phyloP scores from a whole-genome alignment of 768 basidiomycete species.

The Trametes villosa region DNA sequence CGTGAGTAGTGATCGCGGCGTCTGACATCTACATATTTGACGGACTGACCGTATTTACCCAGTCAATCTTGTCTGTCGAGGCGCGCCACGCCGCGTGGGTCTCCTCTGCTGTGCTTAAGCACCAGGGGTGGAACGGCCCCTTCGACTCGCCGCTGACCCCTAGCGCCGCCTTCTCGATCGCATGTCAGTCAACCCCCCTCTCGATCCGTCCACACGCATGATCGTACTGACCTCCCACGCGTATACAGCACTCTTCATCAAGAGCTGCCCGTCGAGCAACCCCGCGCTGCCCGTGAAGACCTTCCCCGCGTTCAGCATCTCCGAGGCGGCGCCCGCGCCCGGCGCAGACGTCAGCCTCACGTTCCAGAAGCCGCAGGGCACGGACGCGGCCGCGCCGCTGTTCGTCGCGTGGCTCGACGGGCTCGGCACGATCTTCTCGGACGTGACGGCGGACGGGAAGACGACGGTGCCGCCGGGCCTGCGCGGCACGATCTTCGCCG shows the following conservation, averaged over 20 bases:
- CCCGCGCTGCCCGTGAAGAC: conserved; percentile 50
- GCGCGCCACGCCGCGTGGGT: conserved; percentile 57
- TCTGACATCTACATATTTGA: neutral
- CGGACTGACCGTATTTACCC: neutral
- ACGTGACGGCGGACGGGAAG: conserved; percentile 27
- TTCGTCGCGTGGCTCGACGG: conserved; percentile 57
- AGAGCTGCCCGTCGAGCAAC: conserved; percentile 52
- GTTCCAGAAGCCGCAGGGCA: conserved; percentile 1
- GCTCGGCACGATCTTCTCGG: conserved; percentile 45
- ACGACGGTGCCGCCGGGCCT: conserved; percentile 48
- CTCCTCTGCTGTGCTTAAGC: conserved; percentile 42
- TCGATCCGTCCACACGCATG: conserved; percentile 36
- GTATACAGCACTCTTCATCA: conserved; percentile 47
- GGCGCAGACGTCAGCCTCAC: conserved; percentile 35
- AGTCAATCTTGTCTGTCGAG: conserved; percentile 60
- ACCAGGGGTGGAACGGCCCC: conserved; percentile 49
- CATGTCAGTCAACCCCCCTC: conserved; percentile 27
- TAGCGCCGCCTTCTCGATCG: conserved; percentile 52
- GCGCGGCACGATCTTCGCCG: conserved; percentile 53
- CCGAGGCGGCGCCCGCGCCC: conserved; percentile 35
- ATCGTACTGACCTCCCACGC: neutral
- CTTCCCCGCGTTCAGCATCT: conserved; percentile 48
- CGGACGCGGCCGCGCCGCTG: conserved; percentile 22
- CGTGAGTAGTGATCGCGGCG: conserved; percentile 21
- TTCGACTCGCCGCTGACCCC: conserved; percentile 43